phyloP scores from a whole-genome alignment of 2,329 filamentous ascomycete species.

The Neoarthrinium moseri region DNA sequence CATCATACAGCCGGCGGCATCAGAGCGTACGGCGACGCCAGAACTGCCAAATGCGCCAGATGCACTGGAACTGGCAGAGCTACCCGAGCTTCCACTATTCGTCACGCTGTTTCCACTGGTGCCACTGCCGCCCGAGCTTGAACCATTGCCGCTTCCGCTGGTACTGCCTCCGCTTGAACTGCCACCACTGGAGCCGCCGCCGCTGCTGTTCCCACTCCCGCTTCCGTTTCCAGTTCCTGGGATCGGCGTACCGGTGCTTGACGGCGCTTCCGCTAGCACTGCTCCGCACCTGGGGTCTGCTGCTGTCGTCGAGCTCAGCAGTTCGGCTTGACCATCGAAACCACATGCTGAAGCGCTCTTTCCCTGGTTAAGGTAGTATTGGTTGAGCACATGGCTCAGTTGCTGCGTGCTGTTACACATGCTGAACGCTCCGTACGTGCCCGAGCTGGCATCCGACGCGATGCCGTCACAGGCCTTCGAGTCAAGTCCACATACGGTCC shows the following conservation, averaged over 20 bases:
- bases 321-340: constrained; percentile 53
- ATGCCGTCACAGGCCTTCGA: constrained; percentile 51
- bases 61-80: background rate
- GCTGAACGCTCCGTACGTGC: constrained; percentile 57
- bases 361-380: constrained; percentile 49
- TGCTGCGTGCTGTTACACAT: constrained; percentile 58
- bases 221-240: background rate
- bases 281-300: constrained; percentile 1
- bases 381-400: constrained; percentile 55
- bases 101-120: background rate
- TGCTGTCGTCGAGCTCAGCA: constrained; percentile 21
- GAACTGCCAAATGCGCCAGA: too few species aligned
- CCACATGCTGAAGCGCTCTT: constrained; percentile 47
- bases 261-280: background rate
- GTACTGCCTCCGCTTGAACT: too few species aligned
- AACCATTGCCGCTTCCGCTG: constrained; percentile 8
- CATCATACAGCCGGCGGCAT: too few species aligned
- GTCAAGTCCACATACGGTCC: constrained; percentile 35
- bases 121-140: background rate
- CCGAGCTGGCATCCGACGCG: constrained; percentile 47
- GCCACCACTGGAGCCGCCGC: constrained; percentile 10
- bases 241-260: background rate
- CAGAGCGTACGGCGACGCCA: too few species aligned
- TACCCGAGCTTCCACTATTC: background rate
- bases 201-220: constrained; percentile 9